Base-by-base conservation (phyloP, 176 grass and related monocot species). In the Eragrostis curvula region DNA sequence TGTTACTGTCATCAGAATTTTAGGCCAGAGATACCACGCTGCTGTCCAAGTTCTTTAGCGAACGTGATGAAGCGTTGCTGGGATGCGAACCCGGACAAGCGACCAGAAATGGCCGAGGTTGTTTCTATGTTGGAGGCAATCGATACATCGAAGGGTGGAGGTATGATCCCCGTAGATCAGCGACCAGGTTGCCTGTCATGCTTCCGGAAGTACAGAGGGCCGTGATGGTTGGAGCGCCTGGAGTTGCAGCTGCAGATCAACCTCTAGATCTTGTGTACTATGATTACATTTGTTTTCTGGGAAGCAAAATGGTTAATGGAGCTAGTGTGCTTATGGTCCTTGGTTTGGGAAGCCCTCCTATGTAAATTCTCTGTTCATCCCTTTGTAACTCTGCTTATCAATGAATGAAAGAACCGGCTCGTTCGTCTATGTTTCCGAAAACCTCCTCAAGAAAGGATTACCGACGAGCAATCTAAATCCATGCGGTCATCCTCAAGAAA, bases 21-120 rank as follows among this genome's bases (percentile, higher is more conserved):
- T 82, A 93, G 96, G 87, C 96, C 96, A 10, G 96, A 95, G 72
- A 96, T 98, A 74, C 96, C 96, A 1, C 88, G 96, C 55, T 98
- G 96, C 75, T 98, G 96, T 32, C 96, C 96, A 17, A 98, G 79
- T 73, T 84, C 96, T 15, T 73, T 98, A 9, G 86, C 87, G 15
- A 91, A 90, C 23, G 88, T 98, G 68, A 98, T 95, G 96, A 98
- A 91, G 41, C 87, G 87, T 2, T 98, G 96, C 77, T 98, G 96
- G 93, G 96, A 98, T 25, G 96, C 90, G 0, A 95, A 87, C 83
- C 85, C 96, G 0, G 93, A 95, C 84, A 95, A 81, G 87, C 79
- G 92, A 9, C 96, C 96, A 2, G 90, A 98, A 77, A 98, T 98
- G 96, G 71, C 88, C 3, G 93, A 90, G 46, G 93, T 90, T 51